Evolutionary conservation across 2,329 filamentous ascomycete genomes (phyloP).

Genomic region (Fusarium haematococcum): DNA sequence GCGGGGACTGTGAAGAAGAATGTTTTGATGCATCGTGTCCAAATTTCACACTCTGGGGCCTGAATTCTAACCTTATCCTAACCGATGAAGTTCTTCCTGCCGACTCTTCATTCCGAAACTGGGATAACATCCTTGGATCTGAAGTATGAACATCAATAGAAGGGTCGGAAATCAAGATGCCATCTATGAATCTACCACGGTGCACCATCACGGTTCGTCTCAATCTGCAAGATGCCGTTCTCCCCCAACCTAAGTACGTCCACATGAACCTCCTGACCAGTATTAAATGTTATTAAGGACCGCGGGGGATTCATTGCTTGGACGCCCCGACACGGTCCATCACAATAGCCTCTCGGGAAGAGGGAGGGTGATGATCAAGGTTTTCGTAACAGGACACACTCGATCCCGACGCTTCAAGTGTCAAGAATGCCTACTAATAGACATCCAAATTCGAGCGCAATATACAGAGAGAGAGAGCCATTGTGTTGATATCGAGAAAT

Average conservation of each 20-base stretch:
- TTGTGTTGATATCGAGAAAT: not conserved
- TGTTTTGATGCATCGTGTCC: not conserved
- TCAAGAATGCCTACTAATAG: not conserved
- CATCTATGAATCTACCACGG: not conserved
- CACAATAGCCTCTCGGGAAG: not conserved
- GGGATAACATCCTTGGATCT: not conserved
- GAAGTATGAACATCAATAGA: not conserved
- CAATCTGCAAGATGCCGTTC: too few relatives aligned
- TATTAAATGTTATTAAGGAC: too few relatives aligned
- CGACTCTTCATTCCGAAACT: not conserved
- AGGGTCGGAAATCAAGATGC: not conserved
- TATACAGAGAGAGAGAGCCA: not conserved
- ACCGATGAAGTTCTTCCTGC: not conserved
- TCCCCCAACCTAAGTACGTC: too few relatives aligned
- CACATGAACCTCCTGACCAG: too few relatives aligned
- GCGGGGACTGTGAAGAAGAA: not conserved
- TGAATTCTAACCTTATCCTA: not conserved
- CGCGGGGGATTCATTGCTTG: not conserved
- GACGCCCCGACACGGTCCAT: not conserved
- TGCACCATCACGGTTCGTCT: too few relatives aligned
- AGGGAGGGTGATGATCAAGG: not conserved
- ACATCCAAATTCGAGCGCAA: not conserved
- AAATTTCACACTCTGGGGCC: not conserved
- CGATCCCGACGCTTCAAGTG: not conserved
- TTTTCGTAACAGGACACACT: not conserved